Evolutionary conservation across 352 stramenopile species (phyloP).

Genomic region (Phytophthora citricola): DNA sequence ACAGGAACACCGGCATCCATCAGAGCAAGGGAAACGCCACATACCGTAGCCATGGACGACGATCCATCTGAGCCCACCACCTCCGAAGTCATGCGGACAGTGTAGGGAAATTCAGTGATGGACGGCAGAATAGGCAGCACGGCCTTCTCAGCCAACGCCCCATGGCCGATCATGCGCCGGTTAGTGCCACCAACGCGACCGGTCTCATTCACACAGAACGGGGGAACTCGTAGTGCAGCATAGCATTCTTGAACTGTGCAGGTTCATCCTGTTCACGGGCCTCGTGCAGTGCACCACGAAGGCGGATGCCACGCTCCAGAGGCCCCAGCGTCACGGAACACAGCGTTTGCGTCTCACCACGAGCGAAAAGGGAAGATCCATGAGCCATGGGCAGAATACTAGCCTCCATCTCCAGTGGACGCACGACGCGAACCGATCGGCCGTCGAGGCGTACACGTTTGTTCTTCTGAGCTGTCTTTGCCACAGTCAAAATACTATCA

Average conservation of each 20-base stretch:
- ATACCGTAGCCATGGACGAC: slow-evolving; percentile 97
- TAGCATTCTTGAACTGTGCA: slow-evolving; percentile 79
- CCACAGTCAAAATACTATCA: slow-evolving; percentile 58
- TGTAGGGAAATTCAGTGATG: slow-evolving; percentile 95
- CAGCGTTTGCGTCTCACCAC: slow-evolving; percentile 91
- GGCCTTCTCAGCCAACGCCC: slow-evolving; percentile 97
- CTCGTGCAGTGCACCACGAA: slow-evolving; percentile 68
- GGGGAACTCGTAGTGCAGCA: slow-evolving; percentile 99
- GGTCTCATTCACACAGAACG: slow-evolving; percentile 97
- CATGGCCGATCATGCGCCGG: slow-evolving; percentile 96
- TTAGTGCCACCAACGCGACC: slow-evolving; percentile 88
- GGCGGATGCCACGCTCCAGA: slow-evolving; percentile 72
- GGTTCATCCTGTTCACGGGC: slow-evolving; percentile 45
- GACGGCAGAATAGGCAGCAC: slow-evolving; percentile 93
- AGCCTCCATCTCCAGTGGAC: slow-evolving; percentile 86
- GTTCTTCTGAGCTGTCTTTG: slow-evolving; percentile 36
- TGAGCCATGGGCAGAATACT: slow-evolving; percentile 90
- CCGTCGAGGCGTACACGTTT: slow-evolving; percentile 87
- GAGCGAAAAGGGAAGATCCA: slow-evolving; percentile 88
- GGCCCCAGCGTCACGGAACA: slow-evolving; percentile 91
- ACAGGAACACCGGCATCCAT: slow-evolving; percentile 98
- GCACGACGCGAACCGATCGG: slow-evolving; percentile 80
- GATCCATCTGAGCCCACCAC: slow-evolving; percentile 95
- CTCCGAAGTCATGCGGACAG: slow-evolving; percentile 96
- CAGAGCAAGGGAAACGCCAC: slow-evolving; percentile 95